Base-by-base conservation (phyloP, 192 early-diverging fungal species). In the Gonapodya prolifera region DNA sequence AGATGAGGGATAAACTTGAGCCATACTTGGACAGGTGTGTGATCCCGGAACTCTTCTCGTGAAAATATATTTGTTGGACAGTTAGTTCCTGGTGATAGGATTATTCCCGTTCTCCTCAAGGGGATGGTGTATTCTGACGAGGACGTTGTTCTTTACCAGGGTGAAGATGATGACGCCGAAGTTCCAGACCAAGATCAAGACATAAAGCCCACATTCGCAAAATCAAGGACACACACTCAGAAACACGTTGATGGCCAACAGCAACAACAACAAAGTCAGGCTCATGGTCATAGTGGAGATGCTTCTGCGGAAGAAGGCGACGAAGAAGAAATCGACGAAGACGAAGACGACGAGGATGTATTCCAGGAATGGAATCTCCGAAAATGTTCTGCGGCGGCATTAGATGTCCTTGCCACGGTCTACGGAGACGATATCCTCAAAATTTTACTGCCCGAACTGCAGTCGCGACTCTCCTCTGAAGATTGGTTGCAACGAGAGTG, bases 101-200 rank as follows among this genome's bases (percentile, higher is more conserved):
- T 99, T 35, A 87, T 99, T 31, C 96, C 96, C 29, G 93, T 95
- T 2, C 86, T 99, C 74, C 88, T 99, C 75, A 92, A 92, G 77
- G 89, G 95, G 35, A 99, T 98, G 97, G 92, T 98, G 18, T 99
- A 98, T 85, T 91, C 91, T 70, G 96, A 96, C 35, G 89, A 95
- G 70, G 98, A 99, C 77, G 76, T 99, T 61, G 75, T 69, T 0
- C 85, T 91, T 29, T 81, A 97, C 30, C 92, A 91, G 76, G 86
- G 86, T 36, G 76, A 79, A 76, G 93, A 92, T 73, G 94, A 95
- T 76, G 95, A 97, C 84, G 87, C 93, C 0, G 85, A 90, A 34
- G 88, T 97, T 69, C 92, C 95, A 2, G 98, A 99, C 82, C 85
- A 87, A 35, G 90, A 89, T 45, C 88, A 98, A 83, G 97, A 97